Conservation (phyloP, 495 filamentous ascomycete species). For the Penicillium salamii region DNA sequence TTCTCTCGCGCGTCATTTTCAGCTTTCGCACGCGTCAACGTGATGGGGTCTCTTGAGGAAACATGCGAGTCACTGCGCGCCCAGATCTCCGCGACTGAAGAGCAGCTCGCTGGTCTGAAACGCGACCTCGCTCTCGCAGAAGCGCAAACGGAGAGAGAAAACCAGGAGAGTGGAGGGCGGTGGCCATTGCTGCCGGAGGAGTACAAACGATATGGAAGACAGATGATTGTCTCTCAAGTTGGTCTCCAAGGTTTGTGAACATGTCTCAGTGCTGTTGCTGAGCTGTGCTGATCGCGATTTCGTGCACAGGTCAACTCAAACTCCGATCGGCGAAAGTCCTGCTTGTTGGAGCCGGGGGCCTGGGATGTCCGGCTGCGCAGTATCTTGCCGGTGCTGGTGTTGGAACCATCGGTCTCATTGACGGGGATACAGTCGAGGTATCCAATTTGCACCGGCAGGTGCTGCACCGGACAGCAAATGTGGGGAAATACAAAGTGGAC, state of each 20-base stretch:
- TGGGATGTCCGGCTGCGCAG: slow-evolving; percentile 87
- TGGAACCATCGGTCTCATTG: slow-evolving; percentile 78
- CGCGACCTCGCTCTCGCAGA: slow-evolving; percentile 35
- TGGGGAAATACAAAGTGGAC: slow-evolving; percentile 79
- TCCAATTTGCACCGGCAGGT: slow-evolving; percentile 96
- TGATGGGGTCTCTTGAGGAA: slow-evolving; percentile 25
- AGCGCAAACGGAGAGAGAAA: slow-evolving; percentile 10
- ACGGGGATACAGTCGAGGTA: slow-evolving; percentile 81
- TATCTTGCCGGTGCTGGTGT: slow-evolving; percentile 89
- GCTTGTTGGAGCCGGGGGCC: slow-evolving; percentile 86
- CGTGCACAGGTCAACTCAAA: slow-evolving; percentile 65
- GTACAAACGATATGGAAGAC: slow-evolving; percentile 83
- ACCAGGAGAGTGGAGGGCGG: slow-evolving; percentile 23
- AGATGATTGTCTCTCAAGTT: slow-evolving; percentile 86
- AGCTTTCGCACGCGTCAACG: neutral
- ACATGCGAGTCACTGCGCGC: slow-evolving; percentile 40
- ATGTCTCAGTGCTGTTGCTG: neutral
- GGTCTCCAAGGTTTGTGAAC: slow-evolving; percentile 65
- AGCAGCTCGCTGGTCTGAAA: slow-evolving; percentile 35
- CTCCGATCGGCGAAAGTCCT: slow-evolving; percentile 70
- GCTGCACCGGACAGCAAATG: slow-evolving; percentile 63
- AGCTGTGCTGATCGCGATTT: slow-evolving; percentile 3
- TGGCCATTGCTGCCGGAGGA: slow-evolving; percentile 67
- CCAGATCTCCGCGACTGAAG: slow-evolving; percentile 39
- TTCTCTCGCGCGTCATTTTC: neutral